A percentile compares a stretch with the other conserved stretches of the same genome.
phyloP scores from a whole-genome alignment of 768 basidiomycete genomes.

The Tylopilus vinaceipallidus region DNA sequence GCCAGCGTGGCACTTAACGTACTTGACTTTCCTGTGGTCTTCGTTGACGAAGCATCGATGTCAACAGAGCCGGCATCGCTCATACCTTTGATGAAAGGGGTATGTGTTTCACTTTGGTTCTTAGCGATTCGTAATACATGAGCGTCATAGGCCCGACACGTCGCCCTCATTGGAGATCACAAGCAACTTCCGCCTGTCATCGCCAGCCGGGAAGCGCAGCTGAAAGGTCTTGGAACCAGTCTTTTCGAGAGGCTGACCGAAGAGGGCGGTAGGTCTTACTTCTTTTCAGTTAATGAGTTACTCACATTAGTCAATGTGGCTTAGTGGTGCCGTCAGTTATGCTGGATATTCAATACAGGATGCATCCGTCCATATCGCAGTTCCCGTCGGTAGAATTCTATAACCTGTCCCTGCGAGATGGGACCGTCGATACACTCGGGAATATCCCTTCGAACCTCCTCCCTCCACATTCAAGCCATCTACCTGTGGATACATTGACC shows the following conservation, averaged over 20 bases:
- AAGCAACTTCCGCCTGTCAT: slow-evolving; percentile 93
- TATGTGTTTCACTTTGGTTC: slow-evolving; percentile 41
- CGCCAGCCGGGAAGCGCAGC: slow-evolving; percentile 68
- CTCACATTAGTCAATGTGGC: slow-evolving; percentile 9
- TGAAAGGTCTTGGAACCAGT: slow-evolving; percentile 72
- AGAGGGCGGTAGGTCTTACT: slow-evolving; percentile 62
- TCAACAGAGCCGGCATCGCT: slow-evolving; percentile 91
- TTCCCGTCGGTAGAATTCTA: slow-evolving; percentile 91
- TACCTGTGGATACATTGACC: slow-evolving; percentile 35
- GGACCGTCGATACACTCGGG: slow-evolving; percentile 59
- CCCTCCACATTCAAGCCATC: slow-evolving; percentile 61
- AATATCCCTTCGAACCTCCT: slow-evolving; percentile 46
- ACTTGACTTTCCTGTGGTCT: slow-evolving; percentile 89
- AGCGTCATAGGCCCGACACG: slow-evolving; percentile 62
- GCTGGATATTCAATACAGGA: slow-evolving; percentile 93
- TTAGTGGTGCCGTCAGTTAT: slow-evolving; percentile 84
- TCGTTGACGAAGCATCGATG: slow-evolving; percentile 95
- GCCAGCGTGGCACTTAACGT: slow-evolving; percentile 63
- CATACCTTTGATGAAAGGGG: slow-evolving; percentile 92
- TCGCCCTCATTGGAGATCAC: slow-evolving; percentile 94
- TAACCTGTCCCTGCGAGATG: slow-evolving; percentile 63
- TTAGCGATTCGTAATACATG: slow-evolving; percentile 11
- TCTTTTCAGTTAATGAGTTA: not conserved
- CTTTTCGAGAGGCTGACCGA: slow-evolving; percentile 89
- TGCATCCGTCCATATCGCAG: slow-evolving; percentile 87